Percentiles rank a stretch among this genome's conserved stretches.
phyloP scores from a whole-genome alignment of 305 asterid species.

The Fraxinus xanthoxyloides region DNA sequence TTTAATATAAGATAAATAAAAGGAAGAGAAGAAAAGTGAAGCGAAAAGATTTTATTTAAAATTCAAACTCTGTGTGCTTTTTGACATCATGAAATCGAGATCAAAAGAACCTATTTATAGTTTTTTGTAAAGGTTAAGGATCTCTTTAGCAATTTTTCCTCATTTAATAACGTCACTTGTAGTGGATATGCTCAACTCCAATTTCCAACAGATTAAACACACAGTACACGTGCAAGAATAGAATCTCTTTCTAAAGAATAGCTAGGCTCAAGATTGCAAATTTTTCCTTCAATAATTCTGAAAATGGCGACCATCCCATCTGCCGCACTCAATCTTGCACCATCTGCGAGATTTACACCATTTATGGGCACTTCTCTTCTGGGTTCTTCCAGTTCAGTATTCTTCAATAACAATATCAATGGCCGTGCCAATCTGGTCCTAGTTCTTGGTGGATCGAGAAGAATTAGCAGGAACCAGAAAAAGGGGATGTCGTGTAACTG shows the following conservation, averaged over 20 bases:
- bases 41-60: neutral
- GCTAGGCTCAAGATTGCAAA: neutral
- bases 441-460: neutral
- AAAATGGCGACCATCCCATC: neutral
- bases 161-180: neutral
- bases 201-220: neutral
- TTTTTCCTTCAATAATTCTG: neutral
- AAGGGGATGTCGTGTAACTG: constrained; percentile 61
- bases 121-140: neutral
- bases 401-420: neutral
- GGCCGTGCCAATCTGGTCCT: neutral
- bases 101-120: neutral
- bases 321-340: neutral
- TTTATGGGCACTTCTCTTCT: neutral
- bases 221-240: neutral
- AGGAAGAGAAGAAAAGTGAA: neutral
- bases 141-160: neutral
- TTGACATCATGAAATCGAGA: neutral
- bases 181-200: neutral
- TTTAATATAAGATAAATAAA: neutral
- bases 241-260: neutral
- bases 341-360: neutral
- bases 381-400: neutral
- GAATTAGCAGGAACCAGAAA: constrained; percentile 9
- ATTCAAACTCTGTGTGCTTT: neutral